Evolutionary conservation across 1,139 yeast species (phyloP).

Genomic region (Wickerhamomyces sp.): DNA sequence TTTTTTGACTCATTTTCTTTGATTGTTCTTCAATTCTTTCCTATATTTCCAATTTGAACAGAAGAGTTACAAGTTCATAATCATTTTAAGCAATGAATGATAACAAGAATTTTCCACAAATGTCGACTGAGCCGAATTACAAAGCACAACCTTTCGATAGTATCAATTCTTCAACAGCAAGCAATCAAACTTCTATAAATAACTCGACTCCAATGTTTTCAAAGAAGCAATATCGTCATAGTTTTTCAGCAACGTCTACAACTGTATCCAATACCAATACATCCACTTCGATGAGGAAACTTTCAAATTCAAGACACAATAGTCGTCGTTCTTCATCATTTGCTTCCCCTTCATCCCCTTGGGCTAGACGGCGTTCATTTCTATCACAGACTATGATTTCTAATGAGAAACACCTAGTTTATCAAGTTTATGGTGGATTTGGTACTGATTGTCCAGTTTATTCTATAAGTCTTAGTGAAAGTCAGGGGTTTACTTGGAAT

Average conservation of each 20-base stretch:
- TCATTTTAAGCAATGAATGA: no score
- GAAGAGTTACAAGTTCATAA: no score
- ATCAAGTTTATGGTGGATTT: constrained; percentile 36
- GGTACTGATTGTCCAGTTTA: constrained; percentile 21
- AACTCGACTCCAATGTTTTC: no score
- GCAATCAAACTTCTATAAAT: background rate
- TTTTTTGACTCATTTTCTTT: no score
- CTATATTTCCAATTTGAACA: no score
- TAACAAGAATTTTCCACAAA: no score
- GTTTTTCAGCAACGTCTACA: background rate
- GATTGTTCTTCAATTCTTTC: no score
- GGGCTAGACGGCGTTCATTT: constrained; percentile 56
- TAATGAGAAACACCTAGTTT: constrained; percentile 54
- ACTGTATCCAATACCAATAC: background rate
- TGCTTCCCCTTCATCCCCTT: constrained; percentile 45
- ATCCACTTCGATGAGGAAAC: background rate
- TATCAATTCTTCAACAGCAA: background rate
- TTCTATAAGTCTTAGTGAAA: constrained; percentile 43
- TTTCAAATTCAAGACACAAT: background rate
- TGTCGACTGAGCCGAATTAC: no score
- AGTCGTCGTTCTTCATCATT: constrained; percentile 38
- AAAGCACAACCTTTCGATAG: no score
- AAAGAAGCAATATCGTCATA: background rate
- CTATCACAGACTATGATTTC: constrained; percentile 58
- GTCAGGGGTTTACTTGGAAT: constrained; percentile 73